A percentile compares a stretch with the other conserved stretches of the same genome.
Conservation (phyloP, 768 basidiomycete genomes). For the Ephemerocybe angulata region DNA sequence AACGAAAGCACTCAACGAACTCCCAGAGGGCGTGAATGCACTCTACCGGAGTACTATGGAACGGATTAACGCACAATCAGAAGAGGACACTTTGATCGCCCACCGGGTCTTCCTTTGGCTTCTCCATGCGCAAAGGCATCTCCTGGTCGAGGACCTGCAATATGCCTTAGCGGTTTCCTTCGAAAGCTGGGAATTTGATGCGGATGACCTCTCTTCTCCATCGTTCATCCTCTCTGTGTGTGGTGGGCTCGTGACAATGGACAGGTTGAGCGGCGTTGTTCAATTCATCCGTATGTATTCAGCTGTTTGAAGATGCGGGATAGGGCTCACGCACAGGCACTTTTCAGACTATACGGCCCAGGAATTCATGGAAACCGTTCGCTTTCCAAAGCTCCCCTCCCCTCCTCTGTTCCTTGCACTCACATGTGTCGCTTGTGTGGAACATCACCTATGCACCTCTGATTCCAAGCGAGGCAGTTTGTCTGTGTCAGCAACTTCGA, state of each 20-base stretch:
- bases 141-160: not conserved
- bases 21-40: not conserved
- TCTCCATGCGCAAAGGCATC: not conserved
- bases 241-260: not conserved
- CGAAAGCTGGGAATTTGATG: not conserved
- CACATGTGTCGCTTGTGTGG: too few species aligned
- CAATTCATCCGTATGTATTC: not conserved
- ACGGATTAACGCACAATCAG: not conserved
- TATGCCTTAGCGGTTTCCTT: not conserved
- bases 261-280: not conserved
- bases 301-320: not conserved
- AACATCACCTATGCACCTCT: too few species aligned
- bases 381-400: too few species aligned
- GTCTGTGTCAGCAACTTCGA: too few species aligned
- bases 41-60: not conserved
- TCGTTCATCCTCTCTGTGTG: not conserved
- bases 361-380: too few species aligned
- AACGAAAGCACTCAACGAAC: not conserved
- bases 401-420: too few species aligned
- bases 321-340: not conserved
- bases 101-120: not conserved
- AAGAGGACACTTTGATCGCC: not conserved
- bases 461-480: too few species aligned
- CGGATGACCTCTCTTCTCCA: not conserved
- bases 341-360: not conserved